These are phyloP conservation scores for Perkinsus olseni DNA, from an alignment of 169 alveolate species.

Conservation along the genomic window DNA sequence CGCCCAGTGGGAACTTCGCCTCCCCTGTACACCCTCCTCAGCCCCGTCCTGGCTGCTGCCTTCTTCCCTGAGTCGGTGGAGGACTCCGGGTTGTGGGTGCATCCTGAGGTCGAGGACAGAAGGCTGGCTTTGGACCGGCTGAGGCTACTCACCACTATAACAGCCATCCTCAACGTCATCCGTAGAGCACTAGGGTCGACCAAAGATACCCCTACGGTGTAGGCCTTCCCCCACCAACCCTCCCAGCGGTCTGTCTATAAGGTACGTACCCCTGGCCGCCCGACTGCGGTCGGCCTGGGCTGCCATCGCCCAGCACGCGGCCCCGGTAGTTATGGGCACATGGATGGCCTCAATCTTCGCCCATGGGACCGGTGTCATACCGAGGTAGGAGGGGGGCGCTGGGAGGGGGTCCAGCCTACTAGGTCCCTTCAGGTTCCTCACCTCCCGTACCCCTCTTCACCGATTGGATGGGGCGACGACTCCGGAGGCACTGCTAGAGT, in stretches of 20 bases:
- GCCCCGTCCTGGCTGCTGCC: neutral
- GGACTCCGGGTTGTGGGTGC: neutral
- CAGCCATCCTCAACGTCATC: neutral
- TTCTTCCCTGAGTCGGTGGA: neutral
- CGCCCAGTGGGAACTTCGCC: neutral
- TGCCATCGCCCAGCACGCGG: neutral
- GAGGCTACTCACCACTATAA: neutral
- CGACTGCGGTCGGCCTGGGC: neutral
- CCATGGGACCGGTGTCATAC: neutral
- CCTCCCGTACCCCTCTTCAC: neutral
- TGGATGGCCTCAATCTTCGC: neutral
- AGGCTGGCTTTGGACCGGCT: neutral
- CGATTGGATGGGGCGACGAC: neutral
- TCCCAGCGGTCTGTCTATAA: neutral
- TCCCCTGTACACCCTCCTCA: neutral
- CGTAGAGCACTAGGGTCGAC: neutral
- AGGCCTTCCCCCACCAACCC: neutral
- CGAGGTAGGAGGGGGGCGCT: neutral
- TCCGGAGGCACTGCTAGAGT: neutral
- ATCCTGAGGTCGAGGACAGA: neutral
- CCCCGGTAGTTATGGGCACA: neutral
- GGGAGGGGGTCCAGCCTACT: too few relatives aligned
- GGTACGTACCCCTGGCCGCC: neutral
- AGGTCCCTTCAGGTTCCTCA: neutral
- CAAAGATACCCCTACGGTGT: neutral